phyloP scores from a whole-genome alignment of 2,329 filamentous ascomycete genomes.

The Fonsecaea pedrosoi region DNA sequence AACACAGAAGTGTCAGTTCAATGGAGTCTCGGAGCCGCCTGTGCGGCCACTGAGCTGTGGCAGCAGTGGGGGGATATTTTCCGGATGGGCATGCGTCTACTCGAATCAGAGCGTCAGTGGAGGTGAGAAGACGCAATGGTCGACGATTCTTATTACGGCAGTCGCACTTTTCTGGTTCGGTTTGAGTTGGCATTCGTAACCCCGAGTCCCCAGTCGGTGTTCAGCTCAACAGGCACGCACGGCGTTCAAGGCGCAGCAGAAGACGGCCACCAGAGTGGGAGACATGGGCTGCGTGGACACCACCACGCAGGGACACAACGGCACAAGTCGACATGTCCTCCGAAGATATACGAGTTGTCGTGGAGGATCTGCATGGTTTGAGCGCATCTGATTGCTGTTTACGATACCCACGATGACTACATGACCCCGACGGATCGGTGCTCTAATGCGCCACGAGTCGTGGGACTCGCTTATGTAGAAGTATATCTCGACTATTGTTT shows the following conservation, averaged over 20 bases:
- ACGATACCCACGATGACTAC: slow-evolving; percentile 17
- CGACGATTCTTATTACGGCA: background rate
- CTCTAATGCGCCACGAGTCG: slow-evolving; percentile 4
- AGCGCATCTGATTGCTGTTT: slow-evolving; percentile 4
- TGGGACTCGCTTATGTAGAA: slow-evolving; percentile 20
- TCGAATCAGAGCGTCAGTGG: slow-evolving; percentile 21
- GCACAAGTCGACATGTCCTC: background rate
- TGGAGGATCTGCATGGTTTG: slow-evolving; percentile 5
- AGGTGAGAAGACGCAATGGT: background rate
- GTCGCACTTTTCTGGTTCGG: slow-evolving; percentile 11
- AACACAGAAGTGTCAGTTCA: slow-evolving; percentile 29
- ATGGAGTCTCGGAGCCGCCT: slow-evolving; percentile 24
- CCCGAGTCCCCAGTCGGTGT: background rate
- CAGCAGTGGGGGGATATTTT: slow-evolving; percentile 22
- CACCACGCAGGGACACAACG: background rate
- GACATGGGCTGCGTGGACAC: background rate
- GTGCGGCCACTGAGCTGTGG: slow-evolving; percentile 30
- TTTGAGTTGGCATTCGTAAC: slow-evolving; percentile 5
- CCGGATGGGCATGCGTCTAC: slow-evolving; percentile 36
- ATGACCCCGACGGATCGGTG: background rate
- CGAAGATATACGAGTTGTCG: background rate
- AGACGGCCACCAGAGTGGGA: background rate
- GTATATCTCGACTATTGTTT: slow-evolving; percentile 7
- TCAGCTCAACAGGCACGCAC: background rate
- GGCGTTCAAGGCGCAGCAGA: background rate